Conservation (phyloP, 495 filamentous ascomycete genomes). For the Penicillium bovifimosum region DNA sequence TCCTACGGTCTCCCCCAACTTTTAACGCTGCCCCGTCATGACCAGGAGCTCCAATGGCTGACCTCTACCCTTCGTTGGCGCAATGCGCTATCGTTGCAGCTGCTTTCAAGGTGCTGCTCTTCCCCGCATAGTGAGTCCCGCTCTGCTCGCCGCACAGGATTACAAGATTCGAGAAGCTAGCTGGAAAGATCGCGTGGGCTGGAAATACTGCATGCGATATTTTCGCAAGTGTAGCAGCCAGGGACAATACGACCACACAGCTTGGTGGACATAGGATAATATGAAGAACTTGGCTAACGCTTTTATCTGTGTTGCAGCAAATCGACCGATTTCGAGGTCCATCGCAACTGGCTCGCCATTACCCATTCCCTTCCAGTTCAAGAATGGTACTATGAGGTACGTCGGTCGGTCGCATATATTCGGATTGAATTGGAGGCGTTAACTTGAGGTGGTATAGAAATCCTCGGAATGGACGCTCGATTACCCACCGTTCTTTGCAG, state of each 20-base stretch:
- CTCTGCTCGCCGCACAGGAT: background rate
- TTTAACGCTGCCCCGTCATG: slow-evolving; percentile 17
- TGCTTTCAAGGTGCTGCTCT: slow-evolving; percentile 88
- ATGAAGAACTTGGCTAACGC: background rate
- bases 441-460: slow-evolving; percentile 44
- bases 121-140: slow-evolving; percentile 84
- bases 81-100: slow-evolving; percentile 84
- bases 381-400: slow-evolving; percentile 90
- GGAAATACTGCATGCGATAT: background rate
- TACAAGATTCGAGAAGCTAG: background rate
- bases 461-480: slow-evolving; percentile 99
- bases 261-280: background rate
- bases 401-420: background rate
- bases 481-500: slow-evolving; percentile 96
- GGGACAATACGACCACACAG: too few species aligned
- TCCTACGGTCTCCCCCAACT: slow-evolving; percentile 1
- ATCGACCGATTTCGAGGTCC: slow-evolving; percentile 98
- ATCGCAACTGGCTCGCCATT: slow-evolving; percentile 95
- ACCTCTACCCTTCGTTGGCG: slow-evolving; percentile 74
- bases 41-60: slow-evolving; percentile 56
- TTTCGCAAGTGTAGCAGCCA: background rate
- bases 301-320: slow-evolving; percentile 53
- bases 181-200: too few species aligned
- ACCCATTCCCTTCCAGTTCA: slow-evolving; percentile 81
- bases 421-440: background rate